Percentiles rank a stretch among this genome's conserved stretches.
Evolutionary conservation across 1,284 basidiomycete genomes (phyloP).

Genomic region (Sphagnurus paluster): DNA sequence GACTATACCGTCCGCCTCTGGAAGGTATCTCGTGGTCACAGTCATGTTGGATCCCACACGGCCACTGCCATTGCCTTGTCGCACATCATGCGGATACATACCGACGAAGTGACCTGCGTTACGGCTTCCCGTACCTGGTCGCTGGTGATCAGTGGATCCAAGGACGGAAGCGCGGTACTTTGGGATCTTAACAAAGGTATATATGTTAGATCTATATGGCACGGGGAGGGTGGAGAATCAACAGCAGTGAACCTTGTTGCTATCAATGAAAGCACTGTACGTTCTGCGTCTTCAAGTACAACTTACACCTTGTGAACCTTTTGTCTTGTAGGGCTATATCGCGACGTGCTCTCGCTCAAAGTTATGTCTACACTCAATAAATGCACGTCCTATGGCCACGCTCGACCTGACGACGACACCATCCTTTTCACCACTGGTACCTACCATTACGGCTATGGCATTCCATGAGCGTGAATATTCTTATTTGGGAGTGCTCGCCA

Average conservation of each 20-base stretch:
- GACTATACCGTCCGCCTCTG: slow-evolving; percentile 82
- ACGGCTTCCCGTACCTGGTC: slow-evolving; percentile 84
- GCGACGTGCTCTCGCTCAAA: slow-evolving; percentile 74
- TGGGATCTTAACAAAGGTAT: slow-evolving; percentile 90
- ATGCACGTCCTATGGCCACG: slow-evolving; percentile 69
- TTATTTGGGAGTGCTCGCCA: slow-evolving; percentile 65
- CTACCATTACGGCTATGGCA: slow-evolving; percentile 64
- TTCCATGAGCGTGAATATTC: slow-evolving; percentile 85
- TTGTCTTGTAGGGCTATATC: slow-evolving; percentile 65
- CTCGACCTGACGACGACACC: slow-evolving; percentile 56
- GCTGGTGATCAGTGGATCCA: slow-evolving; percentile 80
- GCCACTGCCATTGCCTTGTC: slow-evolving; percentile 46
- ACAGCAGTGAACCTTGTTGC: slow-evolving; percentile 67
- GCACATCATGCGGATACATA: slow-evolving; percentile 80
- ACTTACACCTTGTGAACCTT: neutral
- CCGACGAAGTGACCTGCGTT: slow-evolving; percentile 66
- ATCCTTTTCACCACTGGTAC: slow-evolving; percentile 36
- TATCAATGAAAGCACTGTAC: slow-evolving; percentile 84
- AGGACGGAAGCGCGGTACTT: slow-evolving; percentile 81
- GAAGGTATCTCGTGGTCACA: slow-evolving; percentile 54
- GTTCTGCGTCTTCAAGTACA: slow-evolving; percentile 26
- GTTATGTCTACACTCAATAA: slow-evolving; percentile 80
- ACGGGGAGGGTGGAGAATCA: slow-evolving; percentile 46
- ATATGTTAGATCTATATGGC: slow-evolving; percentile 77
- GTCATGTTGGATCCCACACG: slow-evolving; percentile 15